Evolutionary conservation across 495 filamentous ascomycete species (phyloP).

Genomic region (Hypoxylon rickii): DNA sequence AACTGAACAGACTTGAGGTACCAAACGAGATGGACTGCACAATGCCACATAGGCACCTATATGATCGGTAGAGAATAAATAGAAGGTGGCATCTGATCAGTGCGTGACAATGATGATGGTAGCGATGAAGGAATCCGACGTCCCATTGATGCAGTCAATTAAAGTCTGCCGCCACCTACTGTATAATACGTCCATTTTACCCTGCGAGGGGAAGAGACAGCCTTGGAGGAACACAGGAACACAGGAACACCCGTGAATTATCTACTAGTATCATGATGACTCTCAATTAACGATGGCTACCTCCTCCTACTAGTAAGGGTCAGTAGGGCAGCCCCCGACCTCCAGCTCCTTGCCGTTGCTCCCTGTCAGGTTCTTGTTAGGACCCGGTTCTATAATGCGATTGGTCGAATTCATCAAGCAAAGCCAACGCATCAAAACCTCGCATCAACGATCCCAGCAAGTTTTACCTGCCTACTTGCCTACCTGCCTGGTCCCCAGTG

Average conservation of each 20-base stretch:
- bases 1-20: background rate
- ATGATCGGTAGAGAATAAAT: background rate
- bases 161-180: background rate
- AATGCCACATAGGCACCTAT: background rate
- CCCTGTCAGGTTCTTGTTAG: conserved; percentile 27
- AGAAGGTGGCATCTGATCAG: background rate
- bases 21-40: background rate
- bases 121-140: background rate
- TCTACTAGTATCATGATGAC: no score
- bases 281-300: no score
- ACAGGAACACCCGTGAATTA: no score
- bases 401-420: conserved; percentile 36
- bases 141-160: background rate
- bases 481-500: no score
- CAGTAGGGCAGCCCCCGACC: no score
- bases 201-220: background rate
- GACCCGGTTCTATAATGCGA: conserved; percentile 8
- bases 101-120: background rate
- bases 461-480: no score
- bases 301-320: no score
- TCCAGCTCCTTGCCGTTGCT: conserved; percentile 34
- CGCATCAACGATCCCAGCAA: conserved; percentile 31
- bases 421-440: conserved; percentile 40
- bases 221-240: background rate
- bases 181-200: no score